A percentile compares a stretch with the other conserved stretches of the same genome.
Evolutionary conservation across 2,329 filamentous ascomycete species (phyloP).

Genomic region (Aspergillus fijiensis): DNA sequence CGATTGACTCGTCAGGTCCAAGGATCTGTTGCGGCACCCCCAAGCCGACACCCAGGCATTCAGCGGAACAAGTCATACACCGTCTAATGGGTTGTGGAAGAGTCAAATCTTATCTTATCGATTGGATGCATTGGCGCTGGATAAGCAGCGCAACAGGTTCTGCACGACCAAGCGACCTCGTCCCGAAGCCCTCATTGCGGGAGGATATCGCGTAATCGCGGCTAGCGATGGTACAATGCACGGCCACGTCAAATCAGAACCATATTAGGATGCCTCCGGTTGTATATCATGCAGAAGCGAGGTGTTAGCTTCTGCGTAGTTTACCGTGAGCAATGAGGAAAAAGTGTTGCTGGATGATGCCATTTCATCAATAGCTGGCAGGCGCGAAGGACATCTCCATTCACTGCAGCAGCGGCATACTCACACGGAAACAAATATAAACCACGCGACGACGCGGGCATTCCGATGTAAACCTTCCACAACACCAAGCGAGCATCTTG

Average conservation of each 20-base stretch:
- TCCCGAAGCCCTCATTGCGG: not conserved
- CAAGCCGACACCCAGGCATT: too few species aligned
- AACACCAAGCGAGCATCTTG: not conserved
- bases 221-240: conserved; percentile 1
- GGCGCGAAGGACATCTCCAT: not conserved
- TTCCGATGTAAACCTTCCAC: not conserved
- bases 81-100: too few species aligned
- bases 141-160: too few species aligned
- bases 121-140: too few species aligned
- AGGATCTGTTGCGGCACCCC: too few species aligned
- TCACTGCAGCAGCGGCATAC: not conserved
- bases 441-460: not conserved
- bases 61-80: too few species aligned
- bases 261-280: not conserved
- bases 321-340: not conserved
- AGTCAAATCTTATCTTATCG: too few species aligned
- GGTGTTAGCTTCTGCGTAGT: not conserved
- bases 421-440: not conserved
- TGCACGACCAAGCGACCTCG: not conserved
- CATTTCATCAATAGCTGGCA: not conserved
- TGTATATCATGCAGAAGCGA: not conserved
- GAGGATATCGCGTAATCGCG: conserved; percentile 1
- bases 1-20: too few species aligned
- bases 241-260: not conserved
- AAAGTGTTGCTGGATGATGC: not conserved